Percentiles rank a stretch among this genome's conserved stretches.
Conservation (phyloP, 2,329 filamentous ascomycete species). For the Penicillium fuscoglaucum region DNA sequence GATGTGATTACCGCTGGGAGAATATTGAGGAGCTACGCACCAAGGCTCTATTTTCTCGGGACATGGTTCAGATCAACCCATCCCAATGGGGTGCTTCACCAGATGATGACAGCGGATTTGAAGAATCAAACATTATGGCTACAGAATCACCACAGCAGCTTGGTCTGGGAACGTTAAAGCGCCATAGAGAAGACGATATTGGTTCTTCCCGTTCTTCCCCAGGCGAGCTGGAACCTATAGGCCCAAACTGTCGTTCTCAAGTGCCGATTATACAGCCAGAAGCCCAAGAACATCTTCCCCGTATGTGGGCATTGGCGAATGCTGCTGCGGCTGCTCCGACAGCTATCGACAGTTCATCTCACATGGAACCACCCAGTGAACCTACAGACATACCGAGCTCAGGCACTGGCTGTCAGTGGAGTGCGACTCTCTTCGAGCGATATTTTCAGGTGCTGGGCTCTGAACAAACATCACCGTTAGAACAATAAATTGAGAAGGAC, state of each 20-base stretch:
- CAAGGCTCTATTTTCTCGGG: neutral
- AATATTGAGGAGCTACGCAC: neutral
- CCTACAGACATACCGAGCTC: slow-evolving; percentile 13
- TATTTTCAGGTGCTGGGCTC: slow-evolving; percentile 16
- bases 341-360: neutral
- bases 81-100: neutral
- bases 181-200: neutral
- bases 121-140: neutral
- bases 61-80: neutral
- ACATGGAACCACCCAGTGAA: neutral
- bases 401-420: slow-evolving; percentile 24
- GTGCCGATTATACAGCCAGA: neutral
- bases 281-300: neutral
- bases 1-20: neutral
- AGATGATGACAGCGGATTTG: neutral
- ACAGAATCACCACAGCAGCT: neutral
- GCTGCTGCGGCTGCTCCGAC: neutral
- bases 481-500: no score
- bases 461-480: neutral
- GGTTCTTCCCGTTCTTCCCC: neutral
- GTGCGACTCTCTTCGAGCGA: slow-evolving; percentile 14
- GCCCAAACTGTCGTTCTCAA: neutral
- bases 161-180: neutral
- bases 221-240: neutral
- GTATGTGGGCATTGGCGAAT: neutral